Evolutionary conservation across 305 asterid species (phyloP).

Genomic region (Vinca major): DNA sequence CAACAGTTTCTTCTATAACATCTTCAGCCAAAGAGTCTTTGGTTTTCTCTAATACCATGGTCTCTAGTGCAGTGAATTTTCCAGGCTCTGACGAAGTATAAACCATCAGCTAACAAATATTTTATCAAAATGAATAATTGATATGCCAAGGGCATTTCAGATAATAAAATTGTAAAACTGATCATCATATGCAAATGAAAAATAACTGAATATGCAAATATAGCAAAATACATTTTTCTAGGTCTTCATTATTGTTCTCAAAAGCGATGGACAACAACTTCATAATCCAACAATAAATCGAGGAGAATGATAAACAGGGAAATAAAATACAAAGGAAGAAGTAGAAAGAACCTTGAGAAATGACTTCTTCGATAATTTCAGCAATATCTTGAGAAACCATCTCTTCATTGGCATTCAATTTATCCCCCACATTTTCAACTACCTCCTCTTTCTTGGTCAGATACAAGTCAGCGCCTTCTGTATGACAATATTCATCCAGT

Average conservation of each 20-base stretch:
- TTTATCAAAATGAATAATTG: too few species aligned
- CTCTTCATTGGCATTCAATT: conserved; percentile 7
- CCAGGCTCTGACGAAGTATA: background rate
- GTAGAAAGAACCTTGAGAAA: background rate
- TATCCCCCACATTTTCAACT: conserved; percentile 6
- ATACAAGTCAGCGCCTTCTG: background rate
- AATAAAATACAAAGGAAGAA: background rate
- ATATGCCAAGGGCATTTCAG: too few species aligned
- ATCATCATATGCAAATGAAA: background rate
- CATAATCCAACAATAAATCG: too few species aligned
- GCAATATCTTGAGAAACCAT: conserved; percentile 4
- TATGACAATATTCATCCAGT: background rate
- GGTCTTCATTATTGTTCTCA: too few species aligned
- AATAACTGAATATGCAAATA: background rate
- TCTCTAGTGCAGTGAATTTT: conserved; percentile 1
- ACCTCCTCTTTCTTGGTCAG: background rate
- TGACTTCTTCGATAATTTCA: conserved; percentile 8
- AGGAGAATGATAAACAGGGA: background rate
- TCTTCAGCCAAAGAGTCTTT: background rate
- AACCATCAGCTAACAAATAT: too few species aligned
- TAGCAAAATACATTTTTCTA: too few species aligned
- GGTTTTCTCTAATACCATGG: background rate
- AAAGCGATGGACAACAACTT: too few species aligned
- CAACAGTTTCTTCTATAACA: background rate
- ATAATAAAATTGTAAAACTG: too few species aligned